phyloP scores from a whole-genome alignment of 805 yeast species.

The Nakazawaea holstii region DNA sequence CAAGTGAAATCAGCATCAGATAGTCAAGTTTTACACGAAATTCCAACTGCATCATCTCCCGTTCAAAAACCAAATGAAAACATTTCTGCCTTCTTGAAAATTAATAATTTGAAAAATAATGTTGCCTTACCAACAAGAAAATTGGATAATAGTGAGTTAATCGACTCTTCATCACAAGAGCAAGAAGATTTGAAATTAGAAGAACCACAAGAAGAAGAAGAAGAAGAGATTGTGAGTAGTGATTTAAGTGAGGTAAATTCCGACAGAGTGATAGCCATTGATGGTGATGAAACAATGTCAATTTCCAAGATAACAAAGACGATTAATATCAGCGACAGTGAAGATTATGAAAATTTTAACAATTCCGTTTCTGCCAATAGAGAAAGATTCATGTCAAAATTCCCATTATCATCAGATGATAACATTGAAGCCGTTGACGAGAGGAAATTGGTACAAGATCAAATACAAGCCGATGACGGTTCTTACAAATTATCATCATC shows the following conservation, averaged over 20 bases:
- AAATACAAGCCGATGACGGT: neutral
- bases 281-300: neutral
- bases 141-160: too few species aligned
- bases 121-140: too few species aligned
- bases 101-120: too few species aligned
- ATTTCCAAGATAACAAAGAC: neutral
- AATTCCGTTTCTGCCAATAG: neutral
- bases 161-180: too few species aligned
- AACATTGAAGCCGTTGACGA: neutral
- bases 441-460: neutral
- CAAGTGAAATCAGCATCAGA: neutral
- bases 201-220: neutral
- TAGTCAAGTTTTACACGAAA: too few species aligned
- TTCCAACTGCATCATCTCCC: too few species aligned
- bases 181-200: neutral
- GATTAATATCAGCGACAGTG: neutral
- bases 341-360: neutral
- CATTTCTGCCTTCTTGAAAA: too few species aligned
- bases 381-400: conserved; percentile 3
- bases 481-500: neutral
- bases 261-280: neutral
- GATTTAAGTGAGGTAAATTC: neutral
- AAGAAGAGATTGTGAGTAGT: neutral
- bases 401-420: neutral
- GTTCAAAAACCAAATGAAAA: too few species aligned